Percentiles rank a stretch among this genome's conserved stretches.
These are phyloP conservation scores for Capillidium rhysosporum DNA, from an alignment of 371 early-diverging fungal species.

Conservation along the genomic window DNA sequence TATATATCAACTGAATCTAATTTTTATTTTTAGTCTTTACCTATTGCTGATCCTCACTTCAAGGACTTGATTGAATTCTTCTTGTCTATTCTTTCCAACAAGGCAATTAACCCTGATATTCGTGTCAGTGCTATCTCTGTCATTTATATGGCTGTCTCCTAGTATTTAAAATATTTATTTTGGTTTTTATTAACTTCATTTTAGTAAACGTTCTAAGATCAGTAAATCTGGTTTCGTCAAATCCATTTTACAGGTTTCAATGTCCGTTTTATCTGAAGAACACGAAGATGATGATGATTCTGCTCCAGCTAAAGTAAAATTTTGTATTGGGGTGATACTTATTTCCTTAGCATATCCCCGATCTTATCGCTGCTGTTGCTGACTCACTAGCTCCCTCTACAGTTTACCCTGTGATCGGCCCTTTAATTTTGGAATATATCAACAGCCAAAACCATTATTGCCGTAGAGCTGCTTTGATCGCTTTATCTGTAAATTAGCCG, in stretches of 20 bases:
- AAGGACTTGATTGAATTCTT: slow-evolving; percentile 59
- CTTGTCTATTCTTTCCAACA: slow-evolving; percentile 42
- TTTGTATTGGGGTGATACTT: slow-evolving; percentile 34
- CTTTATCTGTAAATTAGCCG: slow-evolving; percentile 35
- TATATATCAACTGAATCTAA: not conserved
- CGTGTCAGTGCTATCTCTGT: slow-evolving; percentile 69
- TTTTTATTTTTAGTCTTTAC: slow-evolving; percentile 35
- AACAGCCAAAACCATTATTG: slow-evolving; percentile 41
- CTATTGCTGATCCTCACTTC: slow-evolving; percentile 53
- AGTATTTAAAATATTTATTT: slow-evolving; percentile 28
- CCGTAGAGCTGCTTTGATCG: slow-evolving; percentile 77
- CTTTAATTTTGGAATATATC: slow-evolving; percentile 49
- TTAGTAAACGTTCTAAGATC: slow-evolving; percentile 57
- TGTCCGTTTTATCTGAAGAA: slow-evolving; percentile 70
- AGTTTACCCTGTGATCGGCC: slow-evolving; percentile 58
- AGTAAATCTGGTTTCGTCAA: slow-evolving; percentile 56
- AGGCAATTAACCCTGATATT: slow-evolving; percentile 34
- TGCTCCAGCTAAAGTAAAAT: slow-evolving; percentile 21
- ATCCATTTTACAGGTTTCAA: slow-evolving; percentile 46
- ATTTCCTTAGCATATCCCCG: slow-evolving; percentile 20
- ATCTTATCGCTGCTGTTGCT: slow-evolving; percentile 52
- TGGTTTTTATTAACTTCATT: not conserved
- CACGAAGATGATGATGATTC: slow-evolving; percentile 69
- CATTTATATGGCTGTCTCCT: slow-evolving; percentile 61
- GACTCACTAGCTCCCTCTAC: slow-evolving; percentile 68